Base-by-base conservation (phyloP, 352 stramenopile species). In the Pythium apleroticum region DNA sequence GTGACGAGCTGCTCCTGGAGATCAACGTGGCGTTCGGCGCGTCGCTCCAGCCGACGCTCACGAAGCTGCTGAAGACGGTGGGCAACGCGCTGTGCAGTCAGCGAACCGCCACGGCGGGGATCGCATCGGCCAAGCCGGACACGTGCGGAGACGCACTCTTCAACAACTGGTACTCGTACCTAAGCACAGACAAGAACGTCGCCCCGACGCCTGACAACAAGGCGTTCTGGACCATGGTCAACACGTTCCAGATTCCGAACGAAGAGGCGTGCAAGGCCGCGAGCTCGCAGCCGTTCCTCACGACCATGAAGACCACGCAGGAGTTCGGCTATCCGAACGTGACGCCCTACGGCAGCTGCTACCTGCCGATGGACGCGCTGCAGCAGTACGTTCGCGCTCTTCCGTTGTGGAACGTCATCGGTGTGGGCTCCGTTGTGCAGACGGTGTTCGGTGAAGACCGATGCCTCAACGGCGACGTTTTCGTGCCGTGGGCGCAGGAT, bases 221-320 rank as follows among this genome's bases (percentile, higher is more conserved):
- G 41, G 52, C 52, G 4, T 41, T 31, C n/a, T 49, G 39, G 52
- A 59, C 43, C 31, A 54, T 57, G 12, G 24, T 67, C 3, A 52
- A 60, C 17, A 45, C 25, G 8, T 62, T 67, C 52, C 60, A 67
- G 52, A 60, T 67, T 30, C 60, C 60, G 17, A 67, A 67, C 41
- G n/a, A 49, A 41, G 50, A 68, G 15, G 30, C 20, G 3, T 68
- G 62, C 25, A 59, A 53, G 35, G 62, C 62, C 24, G 46, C 55
- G 3, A 15, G 27, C n/a, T 39, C 33, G 27, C 39, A 68, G 45
- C 33, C 31, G 27, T 56, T 63, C 46, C 15, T n/a, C 45, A 68
- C 62, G 22, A 68, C 54, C 11, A 49, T 41, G 17, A 60, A 60
- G 45, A 22, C 46, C 12, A 52, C 45, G 9, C 45, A 62, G 55